These are phyloP conservation scores for Thalassiosira sp. DNA, from an alignment of 352 stramenopile genomes.

Conservation along the genomic window DNA sequence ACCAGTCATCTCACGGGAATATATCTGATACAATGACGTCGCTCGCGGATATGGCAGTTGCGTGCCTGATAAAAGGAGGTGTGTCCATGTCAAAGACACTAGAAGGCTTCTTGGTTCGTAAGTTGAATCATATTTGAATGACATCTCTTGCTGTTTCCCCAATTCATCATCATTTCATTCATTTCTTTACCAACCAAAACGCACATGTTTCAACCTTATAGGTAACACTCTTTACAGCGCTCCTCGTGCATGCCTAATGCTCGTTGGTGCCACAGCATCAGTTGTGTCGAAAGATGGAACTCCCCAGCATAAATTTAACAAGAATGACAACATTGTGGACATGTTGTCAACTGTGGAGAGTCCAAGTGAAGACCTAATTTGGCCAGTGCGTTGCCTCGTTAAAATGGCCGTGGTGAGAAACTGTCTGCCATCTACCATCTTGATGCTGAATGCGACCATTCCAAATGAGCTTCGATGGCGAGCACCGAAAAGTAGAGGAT, in stretches of 20 bases:
- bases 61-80: slow-evolving; percentile 75
- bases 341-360: slow-evolving; percentile 33
- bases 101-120: slow-evolving; percentile 61
- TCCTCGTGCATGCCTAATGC: slow-evolving; percentile 67
- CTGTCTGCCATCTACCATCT: slow-evolving; percentile 57
- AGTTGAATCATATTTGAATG: not conserved
- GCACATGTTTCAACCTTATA: not conserved
- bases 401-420: slow-evolving; percentile 69
- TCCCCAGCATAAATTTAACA: slow-evolving; percentile 17
- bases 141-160: not conserved
- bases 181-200: not conserved
- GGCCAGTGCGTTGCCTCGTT: slow-evolving; percentile 71
- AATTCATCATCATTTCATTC: not conserved
- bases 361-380: slow-evolving; percentile 51
- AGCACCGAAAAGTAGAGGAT: slow-evolving; percentile 29
- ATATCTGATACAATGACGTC: slow-evolving; percentile 43
- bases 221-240: slow-evolving; percentile 70
- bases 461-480: slow-evolving; percentile 73
- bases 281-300: slow-evolving; percentile 47
- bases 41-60: slow-evolving; percentile 79
- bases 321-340: slow-evolving; percentile 31
- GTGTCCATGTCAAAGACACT: slow-evolving; percentile 65
- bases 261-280: slow-evolving; percentile 51
- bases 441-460: slow-evolving; percentile 76
- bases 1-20: slow-evolving; percentile 18